Base-by-base conservation (phyloP, 805 yeast species). In the Tetrapisispora taiwanensis region DNA sequence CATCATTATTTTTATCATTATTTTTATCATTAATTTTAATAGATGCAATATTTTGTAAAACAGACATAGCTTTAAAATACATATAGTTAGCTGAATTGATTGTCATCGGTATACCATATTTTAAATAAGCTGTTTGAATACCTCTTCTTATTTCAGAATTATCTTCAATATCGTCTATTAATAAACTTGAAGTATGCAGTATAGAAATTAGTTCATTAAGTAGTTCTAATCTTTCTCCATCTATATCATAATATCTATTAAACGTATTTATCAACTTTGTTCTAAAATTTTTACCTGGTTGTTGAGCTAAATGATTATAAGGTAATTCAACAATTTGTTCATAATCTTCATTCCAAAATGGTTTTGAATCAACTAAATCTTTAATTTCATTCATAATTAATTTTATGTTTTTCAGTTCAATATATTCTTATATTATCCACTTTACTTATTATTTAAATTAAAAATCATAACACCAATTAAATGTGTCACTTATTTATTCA, bases 131-230 rank as follows among this genome's bases (percentile, higher is more conserved):
- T 4, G 85, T 79, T 1, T 88, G 87, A 30, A 68, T 62, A 1
- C 96, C 96, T 34, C 97, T 62, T 51, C 97, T 69, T 37, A 78
- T 65, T 18, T 63, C 65, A 0, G 95, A 82, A 34, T 64, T 69
- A 59, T 89, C 97, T 58, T 89, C 97, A 24, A 89, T 83, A 55
- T 89, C 97, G 61, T 89, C 97, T 33, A 89, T 76, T 42, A 83
- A 63, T 46, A 83, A 60, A 10, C 87, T 79, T 0, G 88, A 76
- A 4, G 76, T 71, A 59, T 84, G 92, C 26, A 84, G 62, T 36
- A 73, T 71, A 48, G 75, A 78, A n/a, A 82, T 70, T 24, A 79
- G 65, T 10, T 62, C 56, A 28, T 72, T 67, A 10, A 84, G 67
- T 31, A 59, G 57, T 0, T 45, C 51, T 9, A 81, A 53, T 22